phyloP scores from a whole-genome alignment of 139 green algal genomes.

The Chlamydomonas sphaeroides region DNA sequence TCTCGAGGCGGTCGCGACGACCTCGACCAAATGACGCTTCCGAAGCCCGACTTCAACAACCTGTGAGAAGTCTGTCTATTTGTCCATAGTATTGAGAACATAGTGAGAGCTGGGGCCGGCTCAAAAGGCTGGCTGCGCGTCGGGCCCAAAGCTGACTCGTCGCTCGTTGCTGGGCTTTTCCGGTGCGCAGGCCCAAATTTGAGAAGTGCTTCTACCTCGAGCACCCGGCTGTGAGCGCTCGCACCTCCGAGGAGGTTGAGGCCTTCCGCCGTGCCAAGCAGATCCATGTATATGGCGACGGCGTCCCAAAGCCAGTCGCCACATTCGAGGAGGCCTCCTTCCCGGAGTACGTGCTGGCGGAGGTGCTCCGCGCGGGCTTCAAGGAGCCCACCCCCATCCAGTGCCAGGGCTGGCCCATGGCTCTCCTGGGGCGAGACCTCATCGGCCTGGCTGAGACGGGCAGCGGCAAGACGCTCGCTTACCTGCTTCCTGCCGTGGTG shows the following conservation, averaged over 20 bases:
- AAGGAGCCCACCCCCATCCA: slow-evolving; percentile 89
- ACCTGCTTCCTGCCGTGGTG: slow-evolving; percentile 88
- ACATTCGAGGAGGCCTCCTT: slow-evolving; percentile 87
- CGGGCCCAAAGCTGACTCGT: background rate
- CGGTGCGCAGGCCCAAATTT: slow-evolving; percentile 26
- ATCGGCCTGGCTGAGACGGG: slow-evolving; percentile 91
- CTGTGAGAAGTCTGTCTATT: background rate
- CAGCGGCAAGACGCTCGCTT: slow-evolving; percentile 91
- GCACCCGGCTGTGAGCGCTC: slow-evolving; percentile 81
- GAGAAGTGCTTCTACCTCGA: slow-evolving; percentile 62
- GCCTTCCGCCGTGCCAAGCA: slow-evolving; percentile 82
- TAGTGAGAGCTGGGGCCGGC: background rate
- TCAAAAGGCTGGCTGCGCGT: background rate
- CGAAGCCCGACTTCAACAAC: slow-evolving; percentile 35
- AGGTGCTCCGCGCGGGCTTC: slow-evolving; percentile 81
- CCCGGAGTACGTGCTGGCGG: slow-evolving; percentile 84
- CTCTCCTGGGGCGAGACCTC: slow-evolving; percentile 85
- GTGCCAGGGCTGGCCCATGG: slow-evolving; percentile 90
- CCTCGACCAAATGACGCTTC: slow-evolving; percentile 79
- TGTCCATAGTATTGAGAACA: background rate
- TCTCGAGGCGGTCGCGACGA: slow-evolving; percentile 58
- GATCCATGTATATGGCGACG: slow-evolving; percentile 72
- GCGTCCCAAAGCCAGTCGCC: slow-evolving; percentile 78
- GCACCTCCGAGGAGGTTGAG: slow-evolving; percentile 75
- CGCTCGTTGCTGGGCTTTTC: background rate